These are phyloP conservation scores for Chenopodium quinoa DNA, from an alignment of 148 eudicot genomes.

Conservation along the genomic window DNA sequence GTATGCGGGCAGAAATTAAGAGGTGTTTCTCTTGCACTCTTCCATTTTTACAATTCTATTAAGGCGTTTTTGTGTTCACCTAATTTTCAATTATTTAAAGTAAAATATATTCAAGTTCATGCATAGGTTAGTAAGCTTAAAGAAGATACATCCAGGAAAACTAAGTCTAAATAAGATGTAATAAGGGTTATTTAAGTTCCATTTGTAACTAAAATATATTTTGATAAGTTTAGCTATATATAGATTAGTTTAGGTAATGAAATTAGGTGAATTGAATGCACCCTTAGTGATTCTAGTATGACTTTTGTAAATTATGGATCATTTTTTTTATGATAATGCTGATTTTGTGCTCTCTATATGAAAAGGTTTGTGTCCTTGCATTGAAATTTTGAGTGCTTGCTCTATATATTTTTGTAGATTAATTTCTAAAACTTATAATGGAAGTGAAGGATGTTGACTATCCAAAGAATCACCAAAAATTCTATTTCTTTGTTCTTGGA, in stretches of 20 bases:
- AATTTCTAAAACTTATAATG: not conserved
- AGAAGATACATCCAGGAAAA: not conserved
- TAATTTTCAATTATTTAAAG: too few species aligned
- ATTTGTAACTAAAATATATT: too few species aligned
- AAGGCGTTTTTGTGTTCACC: too few species aligned
- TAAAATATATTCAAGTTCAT: too few species aligned
- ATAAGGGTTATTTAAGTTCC: too few species aligned
- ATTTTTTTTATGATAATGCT: not conserved
- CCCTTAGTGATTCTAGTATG: not conserved
- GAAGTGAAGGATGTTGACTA: not conserved
- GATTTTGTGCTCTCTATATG: not conserved
- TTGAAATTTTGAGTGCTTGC: constrained; percentile 5
- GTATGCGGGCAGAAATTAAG: constrained; percentile 80
- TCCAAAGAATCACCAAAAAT: not conserved
- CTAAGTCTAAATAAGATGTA: too few species aligned
- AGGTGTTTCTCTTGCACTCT: constrained; percentile 39
- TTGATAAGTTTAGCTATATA: too few species aligned
- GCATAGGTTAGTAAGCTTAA: too few species aligned
- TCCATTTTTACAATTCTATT: not conserved
- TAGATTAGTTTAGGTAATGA: too few species aligned
- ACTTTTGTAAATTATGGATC: not conserved
- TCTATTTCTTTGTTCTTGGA: not conserved
- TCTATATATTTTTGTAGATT: not conserved
- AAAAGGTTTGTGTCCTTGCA: not conserved
- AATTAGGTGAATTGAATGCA: too few species aligned